Evolutionary conservation across 306 rosid species (phyloP).

Genomic region (Ziziphus jujuba): DNA sequence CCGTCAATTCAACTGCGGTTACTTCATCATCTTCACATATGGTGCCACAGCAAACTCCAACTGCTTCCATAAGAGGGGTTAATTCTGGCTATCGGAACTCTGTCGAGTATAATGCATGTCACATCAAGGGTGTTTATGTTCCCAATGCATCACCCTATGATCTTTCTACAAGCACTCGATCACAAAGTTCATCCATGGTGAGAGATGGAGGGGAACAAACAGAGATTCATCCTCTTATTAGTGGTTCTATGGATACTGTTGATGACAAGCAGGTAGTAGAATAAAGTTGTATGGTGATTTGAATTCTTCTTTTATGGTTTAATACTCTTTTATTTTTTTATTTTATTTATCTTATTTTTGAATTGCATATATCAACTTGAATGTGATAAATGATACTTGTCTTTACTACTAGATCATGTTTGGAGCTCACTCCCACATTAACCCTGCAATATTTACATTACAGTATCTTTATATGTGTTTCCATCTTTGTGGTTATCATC

Average conservation of each 20-base stretch:
- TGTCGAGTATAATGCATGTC: slow-evolving; percentile 54
- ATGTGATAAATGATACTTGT: neutral
- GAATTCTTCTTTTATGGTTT: neutral
- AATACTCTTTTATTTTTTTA: neutral
- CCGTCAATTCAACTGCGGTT: slow-evolving; percentile 51
- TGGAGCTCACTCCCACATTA: neutral
- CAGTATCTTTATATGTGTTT: neutral
- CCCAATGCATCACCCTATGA: slow-evolving; percentile 75
- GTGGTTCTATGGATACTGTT: slow-evolving; percentile 54
- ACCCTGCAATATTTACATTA: neutral
- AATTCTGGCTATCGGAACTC: slow-evolving; percentile 56
- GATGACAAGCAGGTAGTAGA: slow-evolving; percentile 81
- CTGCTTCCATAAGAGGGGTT: slow-evolving; percentile 61
- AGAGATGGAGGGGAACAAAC: slow-evolving; percentile 62
- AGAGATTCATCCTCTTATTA: slow-evolving; percentile 54
- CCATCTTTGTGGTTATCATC: no score
- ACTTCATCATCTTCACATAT: slow-evolving; percentile 63
- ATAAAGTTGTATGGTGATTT: neutral
- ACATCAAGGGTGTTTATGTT: slow-evolving; percentile 60
- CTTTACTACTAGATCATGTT: neutral
- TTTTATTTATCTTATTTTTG: neutral
- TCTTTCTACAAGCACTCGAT: slow-evolving; percentile 64
- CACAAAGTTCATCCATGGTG: slow-evolving; percentile 64
- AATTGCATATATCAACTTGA: neutral
- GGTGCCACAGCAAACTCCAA: slow-evolving; percentile 60